A percentile compares a stretch with the other conserved stretches of the same genome.
Evolutionary conservation across 139 green algal species (phyloP).

Genomic region (Parachlorella kessleri): DNA sequence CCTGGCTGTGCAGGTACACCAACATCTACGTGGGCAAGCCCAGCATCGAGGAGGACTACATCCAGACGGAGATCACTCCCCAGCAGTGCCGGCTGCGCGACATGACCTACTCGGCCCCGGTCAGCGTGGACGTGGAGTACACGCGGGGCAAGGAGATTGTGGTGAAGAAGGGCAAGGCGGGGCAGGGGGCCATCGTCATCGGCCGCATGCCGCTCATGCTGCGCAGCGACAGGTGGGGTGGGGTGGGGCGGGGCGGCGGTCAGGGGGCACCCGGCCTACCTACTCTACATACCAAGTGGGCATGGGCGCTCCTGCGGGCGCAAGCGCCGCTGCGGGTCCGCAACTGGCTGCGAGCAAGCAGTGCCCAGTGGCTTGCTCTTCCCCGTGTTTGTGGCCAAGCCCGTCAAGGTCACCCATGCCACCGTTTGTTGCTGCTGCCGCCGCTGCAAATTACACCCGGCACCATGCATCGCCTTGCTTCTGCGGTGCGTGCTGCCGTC

Average conservation of each 20-base stretch:
- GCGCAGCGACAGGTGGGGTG: constrained; percentile 86
- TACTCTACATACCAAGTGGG: no score
- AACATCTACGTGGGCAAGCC: constrained; percentile 96
- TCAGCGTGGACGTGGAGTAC: constrained; percentile 99
- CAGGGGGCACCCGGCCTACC: no score
- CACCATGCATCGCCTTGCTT: not conserved
- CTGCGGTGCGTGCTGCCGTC: no score
- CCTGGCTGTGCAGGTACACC: constrained; percentile 68
- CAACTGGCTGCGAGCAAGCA: no score
- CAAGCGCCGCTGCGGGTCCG: no score
- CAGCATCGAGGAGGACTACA: constrained; percentile 90
- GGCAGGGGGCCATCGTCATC: constrained; percentile 83
- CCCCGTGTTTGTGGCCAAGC: no score
- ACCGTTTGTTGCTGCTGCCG: no score
- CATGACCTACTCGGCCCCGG: constrained; percentile 96
- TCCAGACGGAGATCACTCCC: constrained; percentile 87
- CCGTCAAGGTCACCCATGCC: no score
- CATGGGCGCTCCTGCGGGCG: no score
- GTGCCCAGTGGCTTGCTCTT: no score
- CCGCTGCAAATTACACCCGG: not conserved
- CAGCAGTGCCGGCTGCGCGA: constrained; percentile 97
- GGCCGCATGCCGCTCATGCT: constrained; percentile 99
- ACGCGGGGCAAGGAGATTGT: constrained; percentile 93
- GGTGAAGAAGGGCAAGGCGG: constrained; percentile 73
- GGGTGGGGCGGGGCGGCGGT: no score